Evolutionary conservation across 768 basidiomycete genomes (phyloP), one percentile per base, ranked within the genome.

Genomic region (Boletus vinaceobasis): DNA sequence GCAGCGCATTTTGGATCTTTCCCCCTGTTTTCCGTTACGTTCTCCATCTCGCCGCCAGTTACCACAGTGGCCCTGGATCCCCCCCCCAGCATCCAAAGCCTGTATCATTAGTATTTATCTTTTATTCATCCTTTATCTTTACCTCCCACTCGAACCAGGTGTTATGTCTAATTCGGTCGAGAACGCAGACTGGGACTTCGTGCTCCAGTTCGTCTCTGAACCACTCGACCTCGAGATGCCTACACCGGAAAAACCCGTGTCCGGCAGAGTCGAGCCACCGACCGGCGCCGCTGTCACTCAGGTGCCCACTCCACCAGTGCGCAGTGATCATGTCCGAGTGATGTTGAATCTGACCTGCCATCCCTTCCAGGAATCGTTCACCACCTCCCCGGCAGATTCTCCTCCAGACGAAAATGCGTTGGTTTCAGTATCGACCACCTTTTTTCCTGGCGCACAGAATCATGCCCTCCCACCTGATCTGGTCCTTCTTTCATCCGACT

Each of bases 351-450:
- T 51, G 31, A 55, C 36, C 32, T 33, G 31, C 36, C 42, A 47
- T 38, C 32, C 47, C 17, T 38, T 17, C 38, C 46, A 76, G 74
- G 65, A 58, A 48, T 74, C 73, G 0, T 65, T 68, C 40, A 60
- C 60, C 13, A 62, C 68, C n/a, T 72, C 75, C 13, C 73, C 72
- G 8, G 58, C 45, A 7, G 65, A 67, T 36, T 65, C 72, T 17
- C 52, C 69, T 15, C 37, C 52, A 17, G 66, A 82, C 71, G 77
- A 78, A 59, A 79, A 70, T 44, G 71, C 76, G 3, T 73, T 77
- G 49, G 85, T 92, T 52, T 89, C 89, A 1, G 83, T 93, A 35
- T 91, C 89, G 15, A 93, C 90, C 27, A 88, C 88, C 0, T 93
- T 92, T 72, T 85, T 80, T 63, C 88, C 90, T 3, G 83, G 81